Evolutionary conservation across 345 rosid species (phyloP).

Genomic region (Clausena lansium): DNA sequence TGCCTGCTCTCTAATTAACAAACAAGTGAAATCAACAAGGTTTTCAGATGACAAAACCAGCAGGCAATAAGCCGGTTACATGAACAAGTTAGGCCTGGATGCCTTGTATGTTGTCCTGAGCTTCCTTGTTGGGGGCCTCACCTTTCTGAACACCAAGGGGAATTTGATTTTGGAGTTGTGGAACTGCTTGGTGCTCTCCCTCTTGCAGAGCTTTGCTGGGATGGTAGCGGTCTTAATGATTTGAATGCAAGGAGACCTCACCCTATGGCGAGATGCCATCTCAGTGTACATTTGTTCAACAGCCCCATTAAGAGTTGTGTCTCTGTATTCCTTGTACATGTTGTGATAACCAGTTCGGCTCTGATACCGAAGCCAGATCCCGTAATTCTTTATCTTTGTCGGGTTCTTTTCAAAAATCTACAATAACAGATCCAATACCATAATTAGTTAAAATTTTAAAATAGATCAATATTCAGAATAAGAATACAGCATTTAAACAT

Average conservation of each 20-base stretch:
- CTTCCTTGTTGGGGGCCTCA: slow-evolving; percentile 70
- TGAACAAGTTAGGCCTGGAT: slow-evolving; percentile 66
- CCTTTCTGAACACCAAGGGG: slow-evolving; percentile 61
- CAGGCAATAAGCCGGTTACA: slow-evolving; percentile 25
- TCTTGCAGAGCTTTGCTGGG: slow-evolving; percentile 64
- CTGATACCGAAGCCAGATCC: slow-evolving; percentile 67
- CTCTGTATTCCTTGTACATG: slow-evolving; percentile 66
- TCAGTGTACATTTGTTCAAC: slow-evolving; percentile 70
- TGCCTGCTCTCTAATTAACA: not conserved
- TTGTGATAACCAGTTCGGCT: slow-evolving; percentile 69
- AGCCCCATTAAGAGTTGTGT: slow-evolving; percentile 63
- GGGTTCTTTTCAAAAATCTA: slow-evolving; percentile 70
- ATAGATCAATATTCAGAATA: not conserved
- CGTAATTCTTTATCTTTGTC: slow-evolving; percentile 54
- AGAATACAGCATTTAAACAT: not conserved
- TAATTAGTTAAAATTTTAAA: not conserved
- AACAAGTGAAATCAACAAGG: not conserved
- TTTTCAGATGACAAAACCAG: not conserved
- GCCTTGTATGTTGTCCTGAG: slow-evolving; percentile 73
- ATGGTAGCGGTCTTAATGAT: slow-evolving; percentile 65
- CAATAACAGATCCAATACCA: not conserved
- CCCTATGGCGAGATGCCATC: slow-evolving; percentile 72
- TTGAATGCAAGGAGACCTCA: slow-evolving; percentile 69
- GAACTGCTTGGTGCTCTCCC: slow-evolving; percentile 65
- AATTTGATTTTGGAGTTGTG: slow-evolving; percentile 70